Percentiles rank a stretch among this genome's conserved stretches.
These are phyloP conservation scores for Roridomyces roridus DNA, from an alignment of 768 basidiomycete genomes.

Conservation along the genomic window DNA sequence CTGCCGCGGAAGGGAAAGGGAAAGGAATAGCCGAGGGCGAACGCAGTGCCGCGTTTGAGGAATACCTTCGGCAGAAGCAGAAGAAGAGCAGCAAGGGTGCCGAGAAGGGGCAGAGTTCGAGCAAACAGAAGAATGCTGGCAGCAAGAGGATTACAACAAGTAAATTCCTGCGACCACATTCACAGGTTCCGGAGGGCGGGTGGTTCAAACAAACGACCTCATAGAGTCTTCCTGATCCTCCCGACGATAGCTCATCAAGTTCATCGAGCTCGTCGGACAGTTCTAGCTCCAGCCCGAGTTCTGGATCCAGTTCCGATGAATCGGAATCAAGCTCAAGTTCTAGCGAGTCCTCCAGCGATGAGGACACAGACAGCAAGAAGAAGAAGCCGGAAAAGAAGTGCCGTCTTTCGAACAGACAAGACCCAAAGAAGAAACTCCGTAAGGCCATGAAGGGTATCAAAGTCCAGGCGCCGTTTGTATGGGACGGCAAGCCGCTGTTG, in stretches of 20 bases:
- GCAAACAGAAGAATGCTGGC: background rate
- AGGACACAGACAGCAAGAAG: background rate
- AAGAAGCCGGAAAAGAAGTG: background rate
- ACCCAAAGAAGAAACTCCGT: background rate
- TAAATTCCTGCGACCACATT: background rate
- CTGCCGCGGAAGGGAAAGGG: background rate
- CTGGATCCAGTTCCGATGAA: background rate
- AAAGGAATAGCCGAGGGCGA: background rate
- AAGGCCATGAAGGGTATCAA: constrained; percentile 18
- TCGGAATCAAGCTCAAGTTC: background rate
- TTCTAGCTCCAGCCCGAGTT: too few relatives aligned
- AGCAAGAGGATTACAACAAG: background rate
- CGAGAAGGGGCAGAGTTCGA: too few relatives aligned
- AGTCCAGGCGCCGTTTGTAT: constrained; percentile 21
- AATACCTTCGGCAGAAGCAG: background rate
- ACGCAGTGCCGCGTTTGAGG: background rate
- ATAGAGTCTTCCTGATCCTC: too few relatives aligned
- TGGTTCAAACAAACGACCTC: constrained; percentile 6
- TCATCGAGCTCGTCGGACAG: too few relatives aligned
- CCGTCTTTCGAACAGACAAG: too few relatives aligned
- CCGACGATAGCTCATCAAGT: too few relatives aligned
- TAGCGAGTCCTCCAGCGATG: too few relatives aligned
- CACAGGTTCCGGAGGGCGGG: constrained; percentile 10
- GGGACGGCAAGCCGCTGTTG: constrained; percentile 23
- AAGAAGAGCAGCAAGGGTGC: background rate